Conservation (phyloP, 2,329 filamentous ascomycete genomes). For the Penicillium thymicola region DNA sequence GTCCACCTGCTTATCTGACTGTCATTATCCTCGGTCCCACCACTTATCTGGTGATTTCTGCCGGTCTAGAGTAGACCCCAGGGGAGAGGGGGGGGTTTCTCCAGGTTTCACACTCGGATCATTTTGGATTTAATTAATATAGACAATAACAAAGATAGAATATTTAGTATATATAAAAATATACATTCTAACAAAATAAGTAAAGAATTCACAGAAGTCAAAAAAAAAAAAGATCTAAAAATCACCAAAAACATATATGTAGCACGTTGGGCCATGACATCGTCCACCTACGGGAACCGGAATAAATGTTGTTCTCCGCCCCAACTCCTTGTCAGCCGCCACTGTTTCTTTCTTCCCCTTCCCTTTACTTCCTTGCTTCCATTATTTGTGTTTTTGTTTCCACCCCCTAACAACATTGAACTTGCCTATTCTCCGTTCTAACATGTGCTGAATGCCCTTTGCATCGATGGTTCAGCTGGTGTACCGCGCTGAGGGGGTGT, state of each 20-base stretch:
- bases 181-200: background rate
- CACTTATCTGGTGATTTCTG: constrained; percentile 2
- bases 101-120: background rate
- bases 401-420: background rate
- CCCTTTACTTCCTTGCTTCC: constrained; percentile 22
- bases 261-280: constrained; percentile 11
- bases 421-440: background rate
- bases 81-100: background rate
- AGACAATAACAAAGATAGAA: background rate
- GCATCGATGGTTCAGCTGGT: constrained; percentile 23
- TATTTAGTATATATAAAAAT: background rate
- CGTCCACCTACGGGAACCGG: constrained; percentile 8
- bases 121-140: background rate
- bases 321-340: constrained; percentile 35
- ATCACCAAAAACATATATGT: background rate
- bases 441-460: constrained; percentile 20
- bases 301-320: constrained; percentile 30
- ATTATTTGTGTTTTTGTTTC: constrained; percentile 4
- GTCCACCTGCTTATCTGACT: background rate
- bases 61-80: background rate
- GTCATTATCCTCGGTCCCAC: background rate
- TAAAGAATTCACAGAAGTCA: background rate
- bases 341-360: constrained; percentile 22
- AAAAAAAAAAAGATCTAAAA: background rate
- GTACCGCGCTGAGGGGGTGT: constrained; percentile 22